These are phyloP conservation scores for Xerocomus tenax DNA, from an alignment of 1,284 basidiomycete genomes.

Conservation along the genomic window DNA sequence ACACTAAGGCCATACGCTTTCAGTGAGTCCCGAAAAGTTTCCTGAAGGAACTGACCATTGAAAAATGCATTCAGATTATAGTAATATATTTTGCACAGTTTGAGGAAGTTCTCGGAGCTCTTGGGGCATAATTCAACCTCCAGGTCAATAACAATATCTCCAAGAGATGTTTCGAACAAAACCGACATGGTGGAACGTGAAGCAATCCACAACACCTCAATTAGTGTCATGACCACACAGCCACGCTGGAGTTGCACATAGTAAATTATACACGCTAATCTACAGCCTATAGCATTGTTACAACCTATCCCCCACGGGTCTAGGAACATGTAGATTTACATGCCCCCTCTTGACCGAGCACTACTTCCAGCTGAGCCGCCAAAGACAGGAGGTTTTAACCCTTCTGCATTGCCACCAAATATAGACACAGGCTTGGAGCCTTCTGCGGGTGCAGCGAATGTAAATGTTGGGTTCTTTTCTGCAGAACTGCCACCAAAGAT, in stretches of 20 bases:
- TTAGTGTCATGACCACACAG: background rate
- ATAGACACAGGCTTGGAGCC: conserved; percentile 6
- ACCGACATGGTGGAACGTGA: conserved; percentile 68
- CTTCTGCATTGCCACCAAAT: conserved; percentile 10
- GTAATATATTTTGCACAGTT: conserved; percentile 93
- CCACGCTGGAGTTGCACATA: background rate
- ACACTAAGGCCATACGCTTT: conserved; percentile 42
- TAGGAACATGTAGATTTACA: background rate
- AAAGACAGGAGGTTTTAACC: conserved; percentile 8
- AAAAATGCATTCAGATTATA: conserved; percentile 96
- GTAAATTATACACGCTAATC: background rate
- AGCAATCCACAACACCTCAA: background rate
- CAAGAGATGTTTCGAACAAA: conserved; percentile 89
- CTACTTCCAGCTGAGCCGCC: conserved; percentile 5
- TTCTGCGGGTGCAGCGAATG: conserved; percentile 10
- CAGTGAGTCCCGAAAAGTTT: conserved; percentile 6
- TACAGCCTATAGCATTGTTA: background rate
- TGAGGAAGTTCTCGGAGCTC: conserved; percentile 92
- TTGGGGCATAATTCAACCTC: conserved; percentile 86
- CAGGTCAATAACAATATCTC: conserved; percentile 92
- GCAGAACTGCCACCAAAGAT: conserved; percentile 5
- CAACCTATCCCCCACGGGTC: background rate
- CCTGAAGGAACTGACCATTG: conserved; percentile 59
- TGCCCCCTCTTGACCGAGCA: background rate
- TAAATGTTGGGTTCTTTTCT: conserved; percentile 19